These are phyloP conservation scores for Pseudotulostoma volvatum DNA, from an alignment of 495 filamentous ascomycete genomes.

Conservation along the genomic window DNA sequence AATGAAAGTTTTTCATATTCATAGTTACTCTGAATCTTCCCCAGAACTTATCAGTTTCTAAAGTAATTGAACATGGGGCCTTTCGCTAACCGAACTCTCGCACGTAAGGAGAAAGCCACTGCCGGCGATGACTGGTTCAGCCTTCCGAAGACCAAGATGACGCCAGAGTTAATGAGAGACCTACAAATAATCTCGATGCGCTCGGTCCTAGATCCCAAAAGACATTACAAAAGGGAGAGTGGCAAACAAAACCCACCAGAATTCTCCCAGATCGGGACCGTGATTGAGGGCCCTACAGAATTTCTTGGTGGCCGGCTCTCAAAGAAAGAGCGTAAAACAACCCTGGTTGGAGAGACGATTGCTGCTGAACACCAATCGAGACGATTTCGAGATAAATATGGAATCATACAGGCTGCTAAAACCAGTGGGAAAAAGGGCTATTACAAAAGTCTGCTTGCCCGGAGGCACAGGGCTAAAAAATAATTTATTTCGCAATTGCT, in stretches of 20 bases:
- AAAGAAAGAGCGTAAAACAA: conserved; percentile 77
- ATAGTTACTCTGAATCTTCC: conserved; percentile 96
- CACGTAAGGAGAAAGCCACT: conserved; percentile 38
- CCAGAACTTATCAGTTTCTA: conserved; percentile 1
- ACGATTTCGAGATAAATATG: conserved; percentile 55
- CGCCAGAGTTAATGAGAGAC: conserved; percentile 71
- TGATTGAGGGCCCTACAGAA: conserved; percentile 80
- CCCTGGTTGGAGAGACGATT: conserved; percentile 78
- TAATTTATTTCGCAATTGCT: too few species aligned
- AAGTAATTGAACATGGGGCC: conserved; percentile 1
- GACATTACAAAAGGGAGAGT: conserved; percentile 79
- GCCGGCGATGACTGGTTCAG: conserved; percentile 64
- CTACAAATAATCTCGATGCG: conserved; percentile 78
- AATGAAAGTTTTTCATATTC: conserved; percentile 60
- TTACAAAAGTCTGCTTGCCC: conserved; percentile 49
- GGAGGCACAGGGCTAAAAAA: too few species aligned
- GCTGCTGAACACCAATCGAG: conserved; percentile 40
- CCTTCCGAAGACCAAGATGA: conserved; percentile 66
- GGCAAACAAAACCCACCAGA: conserved; percentile 50
- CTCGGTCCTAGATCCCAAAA: conserved; percentile 71
- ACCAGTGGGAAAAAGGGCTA: conserved; percentile 55
- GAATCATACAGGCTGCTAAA: conserved; percentile 49
- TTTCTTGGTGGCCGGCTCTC: conserved; percentile 61
- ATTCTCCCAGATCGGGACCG: conserved; percentile 75
- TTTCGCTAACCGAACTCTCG: conserved; percentile 16